Base-by-base conservation (phyloP, 176 grass and related monocot species). In the Paspalum notatum region DNA sequence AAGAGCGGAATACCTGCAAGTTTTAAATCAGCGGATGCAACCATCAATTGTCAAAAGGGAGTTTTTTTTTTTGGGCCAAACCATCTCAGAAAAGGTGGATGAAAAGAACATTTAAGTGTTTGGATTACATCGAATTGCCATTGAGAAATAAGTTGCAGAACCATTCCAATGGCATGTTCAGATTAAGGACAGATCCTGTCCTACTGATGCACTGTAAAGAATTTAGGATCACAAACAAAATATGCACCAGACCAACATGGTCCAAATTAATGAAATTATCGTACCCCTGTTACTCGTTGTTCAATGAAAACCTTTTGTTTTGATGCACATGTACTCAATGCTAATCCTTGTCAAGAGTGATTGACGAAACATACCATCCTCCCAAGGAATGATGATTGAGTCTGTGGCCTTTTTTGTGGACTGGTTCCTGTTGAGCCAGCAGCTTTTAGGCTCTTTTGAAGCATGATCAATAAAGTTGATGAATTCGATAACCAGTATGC, bases 401-500 rank as follows among this genome's bases (percentile, higher is more conserved):
- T 71, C 46, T 86, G 85, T 68, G 85, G 74, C 84, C 77, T 87
- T 83, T 85, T 89, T 44, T 15, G 81, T 79, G 92, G 87, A 78
- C 70, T 93, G 52, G 55, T 63, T 72, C 83, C 74, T 8, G 78
- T 21, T 66, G 84, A 68, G 22, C 87, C 85, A 66, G 74, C 78
- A 82, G 85, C 75, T 90, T 77, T 95, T 66, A 98, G 84, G 75
- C 87, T 98, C 92, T 90, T 93, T 91, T 98, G 92, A 16, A 98
- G 71, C 48, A 98, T 87, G 69, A 87, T 85, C 68, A 98, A 81
- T 78, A 98, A 95, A 95, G 92, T 82, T 27, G 96, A 91, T 72
- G 92, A 85, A 85, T 89, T 98, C 55, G 96, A 88, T 67, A 98
- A 80, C 96, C 96, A 98, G 80, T 93, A 98, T 82, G 90, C 96